Percentiles rank a stretch among this genome's conserved stretches.
phyloP scores from a whole-genome alignment of 108 stramenopile genomes.

The Skeletonema tropicum region DNA sequence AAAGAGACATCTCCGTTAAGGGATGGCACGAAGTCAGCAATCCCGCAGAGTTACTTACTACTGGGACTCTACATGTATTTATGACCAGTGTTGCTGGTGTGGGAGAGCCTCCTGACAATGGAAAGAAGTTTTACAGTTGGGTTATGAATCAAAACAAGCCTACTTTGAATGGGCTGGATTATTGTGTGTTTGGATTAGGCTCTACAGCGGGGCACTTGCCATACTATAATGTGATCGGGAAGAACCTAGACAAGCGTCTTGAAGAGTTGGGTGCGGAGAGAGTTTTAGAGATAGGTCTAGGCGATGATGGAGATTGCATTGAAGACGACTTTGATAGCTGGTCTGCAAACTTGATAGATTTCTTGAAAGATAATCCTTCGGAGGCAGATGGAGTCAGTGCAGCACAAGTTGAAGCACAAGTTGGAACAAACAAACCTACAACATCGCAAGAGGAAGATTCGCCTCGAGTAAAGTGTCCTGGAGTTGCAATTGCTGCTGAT shows the following conservation, averaged over 20 bases:
- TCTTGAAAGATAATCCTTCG: constrained; percentile 28
- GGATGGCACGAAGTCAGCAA: constrained; percentile 62
- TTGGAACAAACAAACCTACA: not conserved
- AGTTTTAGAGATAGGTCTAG: constrained; percentile 75
- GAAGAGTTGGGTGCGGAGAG: constrained; percentile 74
- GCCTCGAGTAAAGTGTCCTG: constrained; percentile 14
- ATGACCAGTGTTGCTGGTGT: constrained; percentile 74
- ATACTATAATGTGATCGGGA: constrained; percentile 90
- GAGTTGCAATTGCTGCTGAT: constrained; percentile 39
- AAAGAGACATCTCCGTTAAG: constrained; percentile 41
- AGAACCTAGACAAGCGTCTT: constrained; percentile 65
- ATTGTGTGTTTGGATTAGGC: constrained; percentile 92
- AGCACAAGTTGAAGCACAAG: constrained; percentile 20
- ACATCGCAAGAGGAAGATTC: not conserved
- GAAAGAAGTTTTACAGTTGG: constrained; percentile 65
- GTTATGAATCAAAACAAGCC: constrained; percentile 30
- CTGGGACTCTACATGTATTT: constrained; percentile 36
- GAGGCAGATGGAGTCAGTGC: constrained; percentile 4
- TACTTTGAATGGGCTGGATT: constrained; percentile 41
- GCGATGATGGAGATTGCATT: constrained; percentile 91
- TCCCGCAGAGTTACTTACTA: constrained; percentile 28
- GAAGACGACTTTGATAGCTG: constrained; percentile 95
- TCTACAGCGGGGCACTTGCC: constrained; percentile 82
- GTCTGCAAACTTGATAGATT: constrained; percentile 62
- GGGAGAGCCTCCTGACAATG: constrained; percentile 84